These are phyloP conservation scores for Hanseniaspora sp. DNA, from an alignment of 1,139 yeast genomes.

Conservation along the genomic window DNA sequence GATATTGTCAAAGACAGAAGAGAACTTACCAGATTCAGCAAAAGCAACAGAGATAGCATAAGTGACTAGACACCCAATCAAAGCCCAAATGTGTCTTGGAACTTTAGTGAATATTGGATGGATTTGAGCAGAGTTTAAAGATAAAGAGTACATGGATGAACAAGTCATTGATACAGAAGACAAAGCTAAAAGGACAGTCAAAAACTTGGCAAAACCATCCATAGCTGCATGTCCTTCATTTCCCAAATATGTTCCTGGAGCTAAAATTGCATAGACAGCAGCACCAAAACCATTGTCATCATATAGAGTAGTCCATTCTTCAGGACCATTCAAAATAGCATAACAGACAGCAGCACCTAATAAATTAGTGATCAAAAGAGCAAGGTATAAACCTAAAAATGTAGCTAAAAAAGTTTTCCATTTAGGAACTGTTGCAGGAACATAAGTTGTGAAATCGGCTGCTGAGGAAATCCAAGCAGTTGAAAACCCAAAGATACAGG, in stretches of 20 bases:
- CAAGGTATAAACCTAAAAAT: slow-evolving; percentile 46
- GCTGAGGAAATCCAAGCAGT: slow-evolving; percentile 89
- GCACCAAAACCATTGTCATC: slow-evolving; percentile 58
- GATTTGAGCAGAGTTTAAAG: slow-evolving; percentile 71
- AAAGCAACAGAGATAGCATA: slow-evolving; percentile 78
- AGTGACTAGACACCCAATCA: slow-evolving; percentile 60
- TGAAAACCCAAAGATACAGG: slow-evolving; percentile 71
- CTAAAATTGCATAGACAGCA: slow-evolving; percentile 63
- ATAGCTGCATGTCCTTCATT: slow-evolving; percentile 42
- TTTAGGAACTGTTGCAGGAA: slow-evolving; percentile 46
- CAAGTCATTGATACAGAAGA: slow-evolving; percentile 82
- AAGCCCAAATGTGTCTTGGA: slow-evolving; percentile 76
- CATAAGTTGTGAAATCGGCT: slow-evolving; percentile 77
- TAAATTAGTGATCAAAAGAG: slow-evolving; percentile 56
- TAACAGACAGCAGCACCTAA: slow-evolving; percentile 78
- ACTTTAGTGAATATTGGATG: slow-evolving; percentile 60
- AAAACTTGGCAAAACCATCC: slow-evolving; percentile 81
- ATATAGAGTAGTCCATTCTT: slow-evolving; percentile 28
- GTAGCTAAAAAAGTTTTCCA: slow-evolving; percentile 49
- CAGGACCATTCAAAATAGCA: slow-evolving; percentile 30
- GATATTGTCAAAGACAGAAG: slow-evolving; percentile 62
- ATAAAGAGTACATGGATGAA: slow-evolving; percentile 85
- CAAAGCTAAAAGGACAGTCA: slow-evolving; percentile 69
- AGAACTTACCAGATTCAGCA: slow-evolving; percentile 68
- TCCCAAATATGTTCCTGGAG: slow-evolving; percentile 52